Percentiles rank a stretch among this genome's conserved stretches.
Evolutionary conservation across 208 protist species (phyloP).

Genomic region (Acanthamoeba healyi): DNA sequence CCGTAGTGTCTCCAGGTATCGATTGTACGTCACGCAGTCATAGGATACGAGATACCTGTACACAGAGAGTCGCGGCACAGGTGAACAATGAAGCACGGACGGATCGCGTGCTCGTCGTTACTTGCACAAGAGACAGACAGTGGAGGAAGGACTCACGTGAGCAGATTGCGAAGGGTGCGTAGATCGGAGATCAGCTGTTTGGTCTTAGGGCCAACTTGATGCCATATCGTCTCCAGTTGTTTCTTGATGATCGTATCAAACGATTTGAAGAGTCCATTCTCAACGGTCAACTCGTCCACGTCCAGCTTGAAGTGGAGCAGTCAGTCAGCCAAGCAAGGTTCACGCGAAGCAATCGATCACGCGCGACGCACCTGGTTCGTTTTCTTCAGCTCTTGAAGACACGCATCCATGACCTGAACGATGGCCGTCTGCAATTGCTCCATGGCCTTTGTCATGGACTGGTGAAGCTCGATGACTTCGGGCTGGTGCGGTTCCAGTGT

Average conservation of each 20-base stretch:
- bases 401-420: slow-evolving; percentile 71
- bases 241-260: slow-evolving; percentile 71
- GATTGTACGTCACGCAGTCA: slow-evolving; percentile 70
- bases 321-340: background rate
- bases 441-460: slow-evolving; percentile 64
- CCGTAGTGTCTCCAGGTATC: slow-evolving; percentile 62
- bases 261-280: slow-evolving; percentile 72
- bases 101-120: background rate
- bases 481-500: slow-evolving; percentile 53
- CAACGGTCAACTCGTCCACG: slow-evolving; percentile 64
- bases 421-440: slow-evolving; percentile 66
- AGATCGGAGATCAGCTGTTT: slow-evolving; percentile 72
- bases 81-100: background rate
- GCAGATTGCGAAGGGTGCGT: slow-evolving; percentile 47
- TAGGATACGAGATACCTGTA: slow-evolving; percentile 50
- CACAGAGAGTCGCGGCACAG: background rate
- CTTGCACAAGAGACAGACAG: background rate
- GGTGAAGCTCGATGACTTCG: slow-evolving; percentile 58
- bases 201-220: slow-evolving; percentile 63
- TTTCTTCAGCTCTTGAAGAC: slow-evolving; percentile 62
- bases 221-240: slow-evolving; percentile 70
- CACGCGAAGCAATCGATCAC: background rate
- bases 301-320: background rate
- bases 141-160: background rate
- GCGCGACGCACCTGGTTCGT: slow-evolving; percentile 54